Base-by-base conservation (phyloP, 2,329 filamentous ascomycete genomes). In the Xylariaceae sp. region DNA sequence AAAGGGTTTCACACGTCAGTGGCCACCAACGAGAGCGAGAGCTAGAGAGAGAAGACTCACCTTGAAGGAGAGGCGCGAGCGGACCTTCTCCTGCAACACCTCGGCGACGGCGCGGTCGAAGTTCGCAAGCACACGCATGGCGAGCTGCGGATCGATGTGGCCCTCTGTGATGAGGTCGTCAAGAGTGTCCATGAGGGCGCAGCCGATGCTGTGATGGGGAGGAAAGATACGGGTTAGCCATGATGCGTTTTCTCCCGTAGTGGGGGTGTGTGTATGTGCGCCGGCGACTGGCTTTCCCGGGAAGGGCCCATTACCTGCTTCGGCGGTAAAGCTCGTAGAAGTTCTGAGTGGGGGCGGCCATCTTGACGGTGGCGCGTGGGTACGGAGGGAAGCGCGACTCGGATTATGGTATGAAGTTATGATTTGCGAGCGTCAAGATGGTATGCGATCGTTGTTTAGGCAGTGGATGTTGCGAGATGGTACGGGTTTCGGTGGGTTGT, bases 281-380 rank as follows among this genome's bases (percentile, higher is more conserved):
- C 23, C 23, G 23, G 4, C 23, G 23, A 18, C 23, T 5, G 23
- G 23, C 23, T 30, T 30, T 30, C 52, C 10, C 59, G 54, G 42
- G 34, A 44, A 23, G 34, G 57, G 64, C 62, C 64, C 59, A 34
- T 51, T 90, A 97, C 94, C 93, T 97, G 86, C 92, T 96, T 80
- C 92, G 88, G 71, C 94, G 90, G 77, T 99, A 99, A 72, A 99
- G 87, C 84, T 99, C 94, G 77, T 97, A 99, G 80, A 83, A 87
- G 39, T 82, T 82, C 73, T 84, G 81, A 64, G 74, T 76, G 52
- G 78, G 75, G 59, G 82, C 77, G 76, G 71, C 71, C 71, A 73
- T 73, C 57, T 67, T 69, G 68, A 54, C 17, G 47, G 53, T 61
- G 55, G 50, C 54, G 52, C 57, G 30, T n/a, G 15, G 47, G 60